Evolutionary conservation across 208 protist genomes (phyloP).

Genomic region (Leishmania gerbilli): DNA sequence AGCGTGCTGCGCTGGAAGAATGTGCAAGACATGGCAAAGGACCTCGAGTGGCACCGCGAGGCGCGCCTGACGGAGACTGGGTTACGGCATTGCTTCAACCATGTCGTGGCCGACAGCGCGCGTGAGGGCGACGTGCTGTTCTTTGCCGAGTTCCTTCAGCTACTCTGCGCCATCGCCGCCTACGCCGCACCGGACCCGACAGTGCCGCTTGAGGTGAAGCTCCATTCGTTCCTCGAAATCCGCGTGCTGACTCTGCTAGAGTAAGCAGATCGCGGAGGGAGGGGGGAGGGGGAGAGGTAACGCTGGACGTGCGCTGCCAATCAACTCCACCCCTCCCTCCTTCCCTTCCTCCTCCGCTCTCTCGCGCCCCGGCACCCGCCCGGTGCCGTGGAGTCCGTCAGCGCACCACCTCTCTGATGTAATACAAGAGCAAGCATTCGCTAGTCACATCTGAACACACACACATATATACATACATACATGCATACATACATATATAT

Average conservation of each 20-base stretch:
- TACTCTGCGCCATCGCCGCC: slow-evolving; percentile 60
- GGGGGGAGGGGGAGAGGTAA: not conserved
- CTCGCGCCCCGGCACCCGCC: not conserved
- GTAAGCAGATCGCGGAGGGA: not conserved
- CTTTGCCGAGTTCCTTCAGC: slow-evolving; percentile 68
- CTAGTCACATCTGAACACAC: not conserved
- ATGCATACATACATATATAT: not conserved
- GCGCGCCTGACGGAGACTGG: slow-evolving; percentile 12
- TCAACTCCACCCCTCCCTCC: not conserved
- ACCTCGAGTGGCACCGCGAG: slow-evolving; percentile 46
- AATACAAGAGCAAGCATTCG: not conserved
- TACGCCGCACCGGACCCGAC: slow-evolving; percentile 51
- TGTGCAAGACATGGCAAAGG: slow-evolving; percentile 47
- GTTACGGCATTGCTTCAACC: slow-evolving; percentile 46
- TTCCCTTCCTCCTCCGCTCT: not conserved
- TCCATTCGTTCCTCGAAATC: slow-evolving; percentile 45
- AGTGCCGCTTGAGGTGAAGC: slow-evolving; percentile 60
- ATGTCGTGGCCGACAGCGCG: slow-evolving; percentile 38
- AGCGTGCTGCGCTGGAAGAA: slow-evolving; percentile 49
- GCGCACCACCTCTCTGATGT: not conserved
- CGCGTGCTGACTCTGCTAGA: slow-evolving; percentile 34
- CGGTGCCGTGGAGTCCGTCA: not conserved
- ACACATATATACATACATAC: not conserved
- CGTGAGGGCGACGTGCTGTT: slow-evolving; percentile 64
- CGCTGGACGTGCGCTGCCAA: not conserved